These are phyloP conservation scores for Drechmeria coniospora DNA, from an alignment of 2,329 filamentous ascomycete genomes.

Conservation along the genomic window DNA sequence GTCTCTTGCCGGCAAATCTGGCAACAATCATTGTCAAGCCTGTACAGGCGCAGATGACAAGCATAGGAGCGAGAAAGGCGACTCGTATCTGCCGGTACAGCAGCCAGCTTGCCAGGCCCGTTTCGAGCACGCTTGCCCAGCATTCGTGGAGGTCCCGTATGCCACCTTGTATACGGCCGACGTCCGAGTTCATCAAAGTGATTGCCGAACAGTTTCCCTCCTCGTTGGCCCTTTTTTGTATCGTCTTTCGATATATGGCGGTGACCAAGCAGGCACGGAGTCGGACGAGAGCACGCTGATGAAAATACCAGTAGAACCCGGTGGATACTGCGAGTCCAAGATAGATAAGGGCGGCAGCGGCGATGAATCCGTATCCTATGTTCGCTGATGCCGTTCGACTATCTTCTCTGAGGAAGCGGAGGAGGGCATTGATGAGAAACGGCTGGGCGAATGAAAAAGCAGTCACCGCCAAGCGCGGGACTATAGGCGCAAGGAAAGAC, in stretches of 20 bases:
- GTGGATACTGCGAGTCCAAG: constrained; percentile 18
- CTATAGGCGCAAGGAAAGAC: constrained; percentile 14
- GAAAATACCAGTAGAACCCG: constrained; percentile 24
- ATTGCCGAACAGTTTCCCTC: constrained; percentile 24
- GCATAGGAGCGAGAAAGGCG: constrained; percentile 31
- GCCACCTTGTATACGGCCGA: constrained; percentile 24
- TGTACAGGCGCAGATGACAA: constrained; percentile 11
- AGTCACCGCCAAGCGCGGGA: constrained; percentile 15
- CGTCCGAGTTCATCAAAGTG: constrained; percentile 32
- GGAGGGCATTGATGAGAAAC: constrained; percentile 23
- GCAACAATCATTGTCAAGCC: background rate
- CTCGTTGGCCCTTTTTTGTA: constrained; percentile 13
- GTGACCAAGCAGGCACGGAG: constrained; percentile 17
- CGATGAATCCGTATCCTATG: constrained; percentile 26
- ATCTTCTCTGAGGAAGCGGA: constrained; percentile 15
- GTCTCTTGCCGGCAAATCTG: too few relatives aligned
- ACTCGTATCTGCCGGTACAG: constrained; percentile 29
- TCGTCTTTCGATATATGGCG: constrained; percentile 19
- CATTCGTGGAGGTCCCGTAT: constrained; percentile 21
- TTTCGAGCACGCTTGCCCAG: constrained; percentile 25
- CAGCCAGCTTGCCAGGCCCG: constrained; percentile 28
- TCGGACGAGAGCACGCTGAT: constrained; percentile 17
- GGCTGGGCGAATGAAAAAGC: constrained; percentile 22
- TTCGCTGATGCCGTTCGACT: constrained; percentile 6
- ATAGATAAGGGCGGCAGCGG: constrained; percentile 23